Evolutionary conservation across 2,329 filamentous ascomycete genomes (phyloP).

Genomic region (Botrytis cinerea): DNA sequence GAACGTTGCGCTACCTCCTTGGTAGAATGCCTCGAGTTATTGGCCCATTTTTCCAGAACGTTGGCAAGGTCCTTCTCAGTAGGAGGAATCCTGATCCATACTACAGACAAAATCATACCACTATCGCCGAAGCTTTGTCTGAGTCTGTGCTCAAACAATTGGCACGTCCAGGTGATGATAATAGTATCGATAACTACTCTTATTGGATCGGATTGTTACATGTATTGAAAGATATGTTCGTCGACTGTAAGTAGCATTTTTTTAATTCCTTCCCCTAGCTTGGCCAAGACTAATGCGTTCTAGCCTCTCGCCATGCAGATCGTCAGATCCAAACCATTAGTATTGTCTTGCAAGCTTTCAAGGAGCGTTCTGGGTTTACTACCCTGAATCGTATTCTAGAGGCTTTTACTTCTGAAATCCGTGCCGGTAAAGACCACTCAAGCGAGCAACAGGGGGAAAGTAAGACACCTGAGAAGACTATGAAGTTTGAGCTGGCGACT

Average conservation of each 20-base stretch:
- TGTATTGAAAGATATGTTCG: conserved; percentile 74
- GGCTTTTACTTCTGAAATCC: conserved; percentile 63
- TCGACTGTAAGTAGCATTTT: conserved; percentile 56
- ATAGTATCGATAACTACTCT: conserved; percentile 66
- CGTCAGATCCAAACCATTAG: conserved; percentile 59
- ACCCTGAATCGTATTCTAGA: conserved; percentile 72
- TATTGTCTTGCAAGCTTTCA: conserved; percentile 83
- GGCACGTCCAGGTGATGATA: conserved; percentile 45
- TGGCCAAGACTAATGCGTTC: conserved; percentile 5
- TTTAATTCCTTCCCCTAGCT: conserved; percentile 22
- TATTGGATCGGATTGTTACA: conserved; percentile 83
- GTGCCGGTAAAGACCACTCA: conserved; percentile 38
- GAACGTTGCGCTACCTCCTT: conserved; percentile 73
- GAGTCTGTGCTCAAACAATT: conserved; percentile 70
- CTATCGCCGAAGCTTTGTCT: conserved; percentile 67
- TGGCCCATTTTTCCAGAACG: conserved; percentile 80
- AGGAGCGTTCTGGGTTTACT: conserved; percentile 74
- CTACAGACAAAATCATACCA: conserved; percentile 54
- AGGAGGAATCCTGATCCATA: conserved; percentile 71
- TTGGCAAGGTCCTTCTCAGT: conserved; percentile 79
- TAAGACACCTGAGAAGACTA: conserved; percentile 38
- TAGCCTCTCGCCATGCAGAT: conserved; percentile 38
- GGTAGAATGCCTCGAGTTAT: conserved; percentile 77
- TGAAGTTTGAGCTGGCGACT: conserved; percentile 48
- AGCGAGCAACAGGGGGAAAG: conserved; percentile 39